Evolutionary conservation across 345 rosid species (phyloP), one percentile per base, ranked within the genome.

Genomic region (Brassica rapa): DNA sequence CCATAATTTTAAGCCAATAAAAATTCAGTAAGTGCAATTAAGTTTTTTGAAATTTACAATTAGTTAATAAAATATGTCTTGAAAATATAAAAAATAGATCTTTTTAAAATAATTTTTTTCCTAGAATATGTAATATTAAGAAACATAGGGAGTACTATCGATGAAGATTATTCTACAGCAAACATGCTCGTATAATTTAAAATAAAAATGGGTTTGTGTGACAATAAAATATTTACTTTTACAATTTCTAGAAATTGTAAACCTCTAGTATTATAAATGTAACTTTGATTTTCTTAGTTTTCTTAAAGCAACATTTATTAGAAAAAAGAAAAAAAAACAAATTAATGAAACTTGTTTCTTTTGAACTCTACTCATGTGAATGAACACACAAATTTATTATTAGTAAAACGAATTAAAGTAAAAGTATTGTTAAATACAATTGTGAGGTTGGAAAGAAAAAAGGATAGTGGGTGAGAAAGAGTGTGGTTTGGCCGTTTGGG

Each of bases 401-500:
- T 46, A 32, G 32, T 6, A 0, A 55, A 71, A 55, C 5, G 35
- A 1, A 15, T 39, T 11, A 32, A 29, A 72, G 43, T 30, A 30
- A 53, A 72, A 56, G 43, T 1, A 19, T 30, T 53, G 5, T 8
- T 51, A 0, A 70, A 62, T 39, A 7, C 6, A 15, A 30, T 59
- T 80, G 57, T 70, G 69, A 70, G 73, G 83, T 75, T 70, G 76
- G 72, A 75, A 74, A 80, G 80, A 80, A 70, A 76, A 66, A 75
- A 56, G 55, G 78, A 53, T 74, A 81, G 80, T 80, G 69, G 83
- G 76, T 80, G 79, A 68, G 74, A 32, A 32, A 59, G 66, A 62
- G 60, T 73, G 77, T 69, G 75, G 59, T 76, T 66, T 68, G 67
- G 30, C 33, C 19, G 59, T 76, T 66, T 73, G 67, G 30, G 43